phyloP scores from a whole-genome alignment of 768 basidiomycete genomes.

The Strobilomyces dryophilus region DNA sequence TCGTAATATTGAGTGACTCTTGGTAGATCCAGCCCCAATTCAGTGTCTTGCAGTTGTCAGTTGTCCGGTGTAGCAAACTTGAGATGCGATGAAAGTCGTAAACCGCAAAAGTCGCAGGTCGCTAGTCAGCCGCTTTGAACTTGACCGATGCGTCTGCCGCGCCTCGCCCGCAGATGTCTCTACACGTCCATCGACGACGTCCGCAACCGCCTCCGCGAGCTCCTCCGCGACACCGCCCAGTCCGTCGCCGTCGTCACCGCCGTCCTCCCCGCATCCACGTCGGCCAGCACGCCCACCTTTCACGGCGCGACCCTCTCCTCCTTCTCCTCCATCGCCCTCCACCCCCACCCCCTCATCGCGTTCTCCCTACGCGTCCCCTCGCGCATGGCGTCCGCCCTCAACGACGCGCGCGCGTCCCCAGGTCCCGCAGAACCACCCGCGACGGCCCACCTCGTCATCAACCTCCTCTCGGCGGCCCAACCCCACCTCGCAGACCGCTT shows the following conservation, averaged over 20 bases:
- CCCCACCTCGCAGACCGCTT: constrained; percentile 60
- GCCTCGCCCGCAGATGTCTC: neutral
- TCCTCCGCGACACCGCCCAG: constrained; percentile 76
- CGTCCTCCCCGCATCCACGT: constrained; percentile 37
- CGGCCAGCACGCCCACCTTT: constrained; percentile 30
- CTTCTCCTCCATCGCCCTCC: constrained; percentile 87
- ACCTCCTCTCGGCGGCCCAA: constrained; percentile 72
- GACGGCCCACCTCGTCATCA: constrained; percentile 70
- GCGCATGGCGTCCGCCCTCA: constrained; percentile 69
- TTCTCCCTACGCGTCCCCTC: constrained; percentile 91
- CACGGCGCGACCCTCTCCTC: constrained; percentile 95
- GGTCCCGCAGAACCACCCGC: neutral
- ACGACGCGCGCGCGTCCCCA: constrained; percentile 21
- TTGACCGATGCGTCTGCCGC: neutral
- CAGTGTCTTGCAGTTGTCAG: no score
- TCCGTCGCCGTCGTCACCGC: constrained; percentile 86
- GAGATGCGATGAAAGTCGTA: no score
- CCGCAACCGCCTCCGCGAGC: constrained; percentile 39
- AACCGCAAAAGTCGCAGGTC: neutral
- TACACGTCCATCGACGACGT: constrained; percentile 10
- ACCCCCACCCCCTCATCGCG: constrained; percentile 81
- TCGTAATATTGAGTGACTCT: no score
- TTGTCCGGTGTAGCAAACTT: no score
- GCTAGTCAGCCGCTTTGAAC: neutral
- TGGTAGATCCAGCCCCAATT: no score